Evolutionary conservation across 192 early-diverging fungal genomes (phyloP).

Genomic region (Entomortierella beljakovae): DNA sequence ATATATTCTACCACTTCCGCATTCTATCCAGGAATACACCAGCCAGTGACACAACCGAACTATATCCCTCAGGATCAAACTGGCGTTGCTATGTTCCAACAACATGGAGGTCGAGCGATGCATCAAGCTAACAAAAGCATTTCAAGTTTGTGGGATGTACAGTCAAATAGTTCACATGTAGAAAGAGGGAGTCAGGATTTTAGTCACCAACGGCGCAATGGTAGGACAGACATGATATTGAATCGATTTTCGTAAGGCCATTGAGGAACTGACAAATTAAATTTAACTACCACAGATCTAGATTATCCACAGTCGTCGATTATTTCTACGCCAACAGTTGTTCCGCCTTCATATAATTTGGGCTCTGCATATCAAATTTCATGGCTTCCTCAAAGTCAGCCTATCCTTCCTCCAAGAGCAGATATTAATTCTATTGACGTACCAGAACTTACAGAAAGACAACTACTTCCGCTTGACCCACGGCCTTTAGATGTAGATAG

Average conservation of each 20-base stretch:
- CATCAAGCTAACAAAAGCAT: constrained; percentile 37
- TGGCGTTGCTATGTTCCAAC: background rate
- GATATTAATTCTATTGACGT: constrained; percentile 52
- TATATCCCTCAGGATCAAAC: constrained; percentile 6
- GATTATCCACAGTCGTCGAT: background rate
- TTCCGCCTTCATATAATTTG: constrained; percentile 14
- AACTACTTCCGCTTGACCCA: constrained; percentile 54
- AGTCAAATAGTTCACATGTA: background rate
- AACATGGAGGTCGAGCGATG: constrained; percentile 3
- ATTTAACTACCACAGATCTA: background rate
- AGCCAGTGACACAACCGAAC: background rate
- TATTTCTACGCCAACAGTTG: background rate
- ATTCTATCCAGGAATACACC: background rate
- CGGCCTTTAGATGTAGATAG: constrained; percentile 32
- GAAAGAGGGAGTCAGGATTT: constrained; percentile 23
- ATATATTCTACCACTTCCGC: background rate
- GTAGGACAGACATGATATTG: constrained; percentile 11
- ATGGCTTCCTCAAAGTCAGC: constrained; percentile 43
- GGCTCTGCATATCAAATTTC: constrained; percentile 41
- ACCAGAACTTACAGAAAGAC: constrained; percentile 55
- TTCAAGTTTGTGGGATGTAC: constrained; percentile 36
- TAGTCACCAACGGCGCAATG: constrained; percentile 8
- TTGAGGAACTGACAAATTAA: too few species aligned
- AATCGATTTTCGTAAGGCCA: too few species aligned
- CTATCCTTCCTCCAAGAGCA: constrained; percentile 30